Base-by-base conservation (phyloP, 768 basidiomycete species). In the Lactifluus subvellereus region DNA sequence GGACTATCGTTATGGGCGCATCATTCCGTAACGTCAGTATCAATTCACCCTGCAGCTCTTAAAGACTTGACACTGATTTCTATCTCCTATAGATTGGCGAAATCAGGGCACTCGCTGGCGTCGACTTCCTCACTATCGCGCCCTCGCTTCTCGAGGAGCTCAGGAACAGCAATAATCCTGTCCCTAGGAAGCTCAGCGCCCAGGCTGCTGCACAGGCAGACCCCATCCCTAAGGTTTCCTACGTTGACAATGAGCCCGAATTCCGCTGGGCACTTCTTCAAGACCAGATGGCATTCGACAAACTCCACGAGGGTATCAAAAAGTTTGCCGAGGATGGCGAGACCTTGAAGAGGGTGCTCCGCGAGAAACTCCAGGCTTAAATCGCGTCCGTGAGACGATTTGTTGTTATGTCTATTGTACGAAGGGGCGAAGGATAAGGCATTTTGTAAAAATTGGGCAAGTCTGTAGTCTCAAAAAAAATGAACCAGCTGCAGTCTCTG, bases 1-100 rank as follows among this genome's bases (percentile, higher is more conserved):
- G 94, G 72, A 99, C 97, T 70, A 98, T 99, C 77, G 96, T 98
- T 75, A 98, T 98, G 97, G 97, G 96, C 73, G 97, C 97, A 63
- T 96, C 94, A 37, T 98, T 99, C 94, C 91, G 97, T 74, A 98
- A 98, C 81, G 88, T 94, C 69, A 61, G 89, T 79, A 3, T 18
- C 40, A 27, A 14, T 30, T 42, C 18, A 20, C 37, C 20, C 47
- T 30, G 35, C 45, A 50, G 43, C n/a, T 8, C 35, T 6, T 14
- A 30, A 30, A 30, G 30, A n/a, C 43, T 38, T 33, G 49, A 52
- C 22, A 30, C 53, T 55, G 40, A 22, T 42, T 9, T 48, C 45
- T 10, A 20, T 50, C 35, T 11, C 10, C 40, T 42, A 32, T 58
- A 94, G 92, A 75, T 77, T 60, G 91, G 91, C 70, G 97, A 98